Evolutionary conservation across 306 rosid species (phyloP).

Genomic region (Quercus variabilis): DNA sequence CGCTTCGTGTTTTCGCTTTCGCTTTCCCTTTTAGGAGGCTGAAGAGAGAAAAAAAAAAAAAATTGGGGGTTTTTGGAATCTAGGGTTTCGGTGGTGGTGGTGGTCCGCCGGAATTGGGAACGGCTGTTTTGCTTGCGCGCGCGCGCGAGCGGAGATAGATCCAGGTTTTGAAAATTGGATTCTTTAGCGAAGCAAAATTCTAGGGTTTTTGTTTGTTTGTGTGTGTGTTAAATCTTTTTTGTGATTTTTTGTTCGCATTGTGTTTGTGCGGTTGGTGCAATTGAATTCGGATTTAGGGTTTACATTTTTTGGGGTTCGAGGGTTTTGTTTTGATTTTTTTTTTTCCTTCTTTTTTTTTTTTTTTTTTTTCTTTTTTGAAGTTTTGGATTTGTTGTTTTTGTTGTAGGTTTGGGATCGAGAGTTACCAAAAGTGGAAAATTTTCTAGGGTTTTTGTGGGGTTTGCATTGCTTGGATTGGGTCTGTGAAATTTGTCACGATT

Average conservation of each 20-base stretch:
- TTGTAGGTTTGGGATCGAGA: no score
- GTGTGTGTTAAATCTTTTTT: no score
- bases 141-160: conserved; percentile 24
- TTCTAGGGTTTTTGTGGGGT: conserved; percentile 1
- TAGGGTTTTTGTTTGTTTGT: conserved; percentile 29
- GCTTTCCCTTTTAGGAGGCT: conserved; percentile 2
- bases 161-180: conserved; percentile 61
- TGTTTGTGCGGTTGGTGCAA: conserved; percentile 19
- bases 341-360: not conserved
- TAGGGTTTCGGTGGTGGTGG: conserved; percentile 44
- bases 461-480: conserved; percentile 18
- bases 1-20: not conserved
- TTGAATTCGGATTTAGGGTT: conserved; percentile 57
- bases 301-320: conserved; percentile 38
- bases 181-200: conserved; percentile 22
- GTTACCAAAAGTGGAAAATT: not conserved
- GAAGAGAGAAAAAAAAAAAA: conserved; percentile 35
- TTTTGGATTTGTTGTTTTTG: not conserved
- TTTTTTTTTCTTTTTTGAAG: not conserved
- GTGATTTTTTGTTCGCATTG: not conserved
- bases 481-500: not conserved
- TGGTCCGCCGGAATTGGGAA: conserved; percentile 28
- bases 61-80: conserved; percentile 29
- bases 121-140: conserved; percentile 10
- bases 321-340: conserved; percentile 10